A percentile compares a stretch with the other conserved stretches of the same genome.
Evolutionary conservation across 1,139 yeast genomes (phyloP).

Genomic region (Pichia sp.): DNA sequence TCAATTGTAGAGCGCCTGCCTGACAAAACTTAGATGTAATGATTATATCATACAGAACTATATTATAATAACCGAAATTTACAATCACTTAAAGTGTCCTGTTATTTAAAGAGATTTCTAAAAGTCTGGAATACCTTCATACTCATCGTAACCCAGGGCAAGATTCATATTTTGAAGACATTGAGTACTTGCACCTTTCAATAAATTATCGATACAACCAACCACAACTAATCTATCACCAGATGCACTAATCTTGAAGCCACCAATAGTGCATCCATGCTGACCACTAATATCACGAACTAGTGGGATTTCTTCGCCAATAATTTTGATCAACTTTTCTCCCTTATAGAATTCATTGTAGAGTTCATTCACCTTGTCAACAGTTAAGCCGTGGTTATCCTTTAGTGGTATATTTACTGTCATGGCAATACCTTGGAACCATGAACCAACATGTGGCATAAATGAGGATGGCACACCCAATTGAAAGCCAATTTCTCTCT

Average conservation of each 20-base stretch:
- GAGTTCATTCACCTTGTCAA: conserved; percentile 75
- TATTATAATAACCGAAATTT: too few relatives aligned
- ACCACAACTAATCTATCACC: conserved; percentile 89
- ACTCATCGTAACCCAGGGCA: conserved; percentile 85
- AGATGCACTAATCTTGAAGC: conserved; percentile 83
- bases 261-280: conserved; percentile 93
- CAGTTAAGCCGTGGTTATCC: conserved; percentile 47
- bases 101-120: conserved; percentile 1
- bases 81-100: too few relatives aligned
- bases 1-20: too few relatives aligned
- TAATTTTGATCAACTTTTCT: conserved; percentile 75
- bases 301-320: conserved; percentile 87
- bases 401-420: conserved; percentile 87
- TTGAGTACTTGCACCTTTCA: conserved; percentile 98
- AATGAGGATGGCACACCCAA: conserved; percentile 78
- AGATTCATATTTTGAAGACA: conserved; percentile 93
- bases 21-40: too few relatives aligned
- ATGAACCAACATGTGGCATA: conserved; percentile 95
- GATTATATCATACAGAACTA: too few relatives aligned
- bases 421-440: conserved; percentile 97
- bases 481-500: conserved; percentile 79
- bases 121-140: conserved; percentile 75
- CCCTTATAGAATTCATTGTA: conserved; percentile 86
- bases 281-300: conserved; percentile 89
- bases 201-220: conserved; percentile 89